These are phyloP conservation scores for Sporothrix pseudoabietina DNA, from an alignment of 2,329 filamentous ascomycete genomes.

Conservation along the genomic window DNA sequence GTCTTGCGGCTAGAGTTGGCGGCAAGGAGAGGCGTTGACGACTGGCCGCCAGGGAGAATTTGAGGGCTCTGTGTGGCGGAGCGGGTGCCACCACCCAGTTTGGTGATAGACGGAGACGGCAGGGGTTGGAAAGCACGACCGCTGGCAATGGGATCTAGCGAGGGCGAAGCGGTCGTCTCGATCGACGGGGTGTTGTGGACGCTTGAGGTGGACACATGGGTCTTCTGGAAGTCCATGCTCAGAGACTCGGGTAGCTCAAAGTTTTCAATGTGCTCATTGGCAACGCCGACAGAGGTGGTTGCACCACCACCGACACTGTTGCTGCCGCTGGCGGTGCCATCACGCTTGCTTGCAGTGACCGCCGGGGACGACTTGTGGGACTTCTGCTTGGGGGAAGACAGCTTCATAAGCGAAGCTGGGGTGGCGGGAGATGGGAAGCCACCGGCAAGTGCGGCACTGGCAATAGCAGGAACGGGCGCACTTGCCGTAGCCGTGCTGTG, in stretches of 20 bases:
- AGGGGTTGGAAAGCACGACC: conserved; percentile 57
- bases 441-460: conserved; percentile 29
- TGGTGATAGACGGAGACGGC: conserved; percentile 50
- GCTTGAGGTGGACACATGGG: conserved; percentile 48
- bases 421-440: conserved; percentile 69
- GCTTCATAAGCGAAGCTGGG: conserved; percentile 83
- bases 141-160: conserved; percentile 46
- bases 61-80: conserved; percentile 70
- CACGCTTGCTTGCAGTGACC: conserved; percentile 39
- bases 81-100: conserved; percentile 40
- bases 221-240: conserved; percentile 51
- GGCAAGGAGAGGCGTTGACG: conserved; percentile 37
- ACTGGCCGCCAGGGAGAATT: conserved; percentile 57
- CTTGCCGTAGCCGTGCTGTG: conserved; percentile 27
- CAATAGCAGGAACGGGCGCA: neutral
- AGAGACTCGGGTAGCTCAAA: conserved; percentile 74
- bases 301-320: conserved; percentile 22
- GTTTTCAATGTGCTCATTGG: conserved; percentile 58
- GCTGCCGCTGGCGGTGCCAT: conserved; percentile 40
- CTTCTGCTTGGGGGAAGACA: conserved; percentile 56
- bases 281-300: conserved; percentile 29
- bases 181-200: conserved; percentile 45
- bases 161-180: conserved; percentile 37
- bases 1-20: conserved; percentile 49
- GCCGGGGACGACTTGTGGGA: conserved; percentile 31